phyloP scores from a whole-genome alignment of 1,139 yeast genomes.

The Suhomyces bokatorum region DNA sequence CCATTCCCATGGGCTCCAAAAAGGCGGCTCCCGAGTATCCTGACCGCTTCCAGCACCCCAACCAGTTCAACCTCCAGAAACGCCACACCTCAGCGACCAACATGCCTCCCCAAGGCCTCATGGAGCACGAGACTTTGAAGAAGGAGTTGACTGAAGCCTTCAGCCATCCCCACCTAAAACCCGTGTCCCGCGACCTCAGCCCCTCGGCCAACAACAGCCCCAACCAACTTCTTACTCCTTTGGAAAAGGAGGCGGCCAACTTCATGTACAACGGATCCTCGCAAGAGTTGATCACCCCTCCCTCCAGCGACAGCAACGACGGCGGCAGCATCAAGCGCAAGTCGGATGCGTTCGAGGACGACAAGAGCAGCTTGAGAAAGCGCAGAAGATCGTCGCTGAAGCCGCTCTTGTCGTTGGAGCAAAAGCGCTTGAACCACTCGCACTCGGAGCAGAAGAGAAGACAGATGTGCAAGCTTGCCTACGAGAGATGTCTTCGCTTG shows the following conservation, averaged over 20 bases:
- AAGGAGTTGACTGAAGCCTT: conserved; percentile 40
- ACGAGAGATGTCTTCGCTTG: conserved; percentile 49
- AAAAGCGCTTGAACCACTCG: conserved; percentile 71
- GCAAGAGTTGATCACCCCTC: conserved; percentile 32
- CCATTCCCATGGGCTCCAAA: conserved; percentile 13
- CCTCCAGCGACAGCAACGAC: conserved; percentile 47
- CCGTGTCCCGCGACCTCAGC: conserved; percentile 9
- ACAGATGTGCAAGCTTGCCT: conserved; percentile 64
- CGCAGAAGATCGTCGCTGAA: conserved; percentile 38
- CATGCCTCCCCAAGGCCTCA: conserved; percentile 6
- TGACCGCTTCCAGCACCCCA: conserved; percentile 7
- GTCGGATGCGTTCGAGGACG: conserved; percentile 17
- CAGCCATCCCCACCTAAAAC: conserved; percentile 29
- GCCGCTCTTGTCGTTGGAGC: conserved; percentile 60
- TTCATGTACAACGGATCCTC: conserved; percentile 8
- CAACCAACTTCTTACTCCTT: conserved; percentile 36
- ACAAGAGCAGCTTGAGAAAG: conserved; percentile 20
- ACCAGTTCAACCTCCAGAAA: conserved; percentile 4
- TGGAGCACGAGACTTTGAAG: conserved; percentile 26
- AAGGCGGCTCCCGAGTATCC: conserved; percentile 4
- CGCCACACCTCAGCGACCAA: conserved; percentile 8
- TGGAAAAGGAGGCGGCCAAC: conserved; percentile 15
- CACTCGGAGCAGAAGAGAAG: conserved; percentile 77
- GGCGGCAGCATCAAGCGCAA: conserved; percentile 26
- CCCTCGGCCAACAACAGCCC: conserved; percentile 7